Evolutionary conservation across 768 basidiomycete species (phyloP), one percentile per base, ranked within the genome.

Genomic region (Mycena metata): DNA sequence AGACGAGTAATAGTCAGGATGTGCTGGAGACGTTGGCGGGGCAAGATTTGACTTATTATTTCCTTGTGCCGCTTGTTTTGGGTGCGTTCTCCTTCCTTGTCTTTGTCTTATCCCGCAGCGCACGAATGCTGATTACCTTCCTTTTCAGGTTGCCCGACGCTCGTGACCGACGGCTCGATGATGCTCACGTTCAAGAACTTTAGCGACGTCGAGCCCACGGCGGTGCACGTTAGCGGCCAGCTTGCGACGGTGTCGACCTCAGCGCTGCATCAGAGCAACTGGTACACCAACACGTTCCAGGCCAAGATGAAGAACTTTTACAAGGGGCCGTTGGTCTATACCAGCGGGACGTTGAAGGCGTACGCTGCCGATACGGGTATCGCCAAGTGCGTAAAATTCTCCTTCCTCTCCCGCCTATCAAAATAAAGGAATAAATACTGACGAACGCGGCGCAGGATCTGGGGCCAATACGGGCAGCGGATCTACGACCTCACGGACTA

Each of bases 401-500:
- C 55, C n/a, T 45, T 51, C 30, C n/a, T n/a, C n/a, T n/a, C n/a
- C n/a, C n/a, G n/a, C n/a, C n/a, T n/a, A 24, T 21, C 51, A 30
- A 30, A 30, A 0, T 35, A 21, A 30, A n/a, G n/a, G n/a, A 1
- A 35, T 60, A 21, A 15, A 36, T 57, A 2, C 49, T 69, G 26
- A 70, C 74, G 41, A 24, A n/a, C 24, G 65, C 67, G 33, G 68
- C 23, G 33, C 56, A 91, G 96, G 77, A 84, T 89, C 64, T 96
- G 96, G 95, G 95, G 87, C 0, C 86, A 96, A 50, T 96, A 90
- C 83, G 81, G 96, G 7, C 80, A 84, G 46, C 79, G 83, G 33
- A 77, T 99, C 42, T 98, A 92, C 77, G 96, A 98, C 75, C 77
- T 98, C 21, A 91, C 94, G 1, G 93, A 98, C 80, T 99, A 99